A percentile compares a stretch with the other conserved stretches of the same genome.
Evolutionary conservation across 202 grass and related monocot genomes (phyloP).

Genomic region (Panicum virgatum): DNA sequence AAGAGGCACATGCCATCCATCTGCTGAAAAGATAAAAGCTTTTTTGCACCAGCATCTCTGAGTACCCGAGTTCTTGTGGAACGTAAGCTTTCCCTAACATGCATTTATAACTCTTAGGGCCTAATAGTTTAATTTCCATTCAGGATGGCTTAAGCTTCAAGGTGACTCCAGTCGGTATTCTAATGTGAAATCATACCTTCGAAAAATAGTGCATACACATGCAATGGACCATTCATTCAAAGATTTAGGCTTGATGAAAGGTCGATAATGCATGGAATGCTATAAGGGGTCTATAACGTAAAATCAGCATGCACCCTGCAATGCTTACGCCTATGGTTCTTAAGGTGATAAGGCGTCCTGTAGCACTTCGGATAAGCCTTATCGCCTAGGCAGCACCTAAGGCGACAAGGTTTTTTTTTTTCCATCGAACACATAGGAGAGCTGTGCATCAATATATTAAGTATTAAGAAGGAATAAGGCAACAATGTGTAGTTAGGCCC

Average conservation of each 20-base stretch:
- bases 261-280: background rate
- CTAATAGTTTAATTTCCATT: background rate
- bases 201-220: background rate
- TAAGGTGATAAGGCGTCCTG: no score
- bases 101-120: background rate
- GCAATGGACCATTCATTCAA: background rate
- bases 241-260: background rate
- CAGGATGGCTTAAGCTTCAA: background rate
- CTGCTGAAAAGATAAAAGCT: background rate
- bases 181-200: background rate
- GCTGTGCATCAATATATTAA: no score
- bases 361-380: no score
- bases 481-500: no score
- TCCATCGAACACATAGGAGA: no score
- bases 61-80: background rate
- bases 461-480: no score
- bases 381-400: no score
- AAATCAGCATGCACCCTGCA: background rate
- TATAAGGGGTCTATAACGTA: background rate
- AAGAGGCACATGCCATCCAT: background rate
- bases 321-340: no score
- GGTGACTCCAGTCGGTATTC: background rate
- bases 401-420: no score
- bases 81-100: background rate
- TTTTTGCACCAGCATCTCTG: background rate